A percentile compares a stretch with the other conserved stretches of the same genome.
phyloP scores from a whole-genome alignment of 2,329 filamentous ascomycete genomes.

The Hypomyces perniciosus region DNA sequence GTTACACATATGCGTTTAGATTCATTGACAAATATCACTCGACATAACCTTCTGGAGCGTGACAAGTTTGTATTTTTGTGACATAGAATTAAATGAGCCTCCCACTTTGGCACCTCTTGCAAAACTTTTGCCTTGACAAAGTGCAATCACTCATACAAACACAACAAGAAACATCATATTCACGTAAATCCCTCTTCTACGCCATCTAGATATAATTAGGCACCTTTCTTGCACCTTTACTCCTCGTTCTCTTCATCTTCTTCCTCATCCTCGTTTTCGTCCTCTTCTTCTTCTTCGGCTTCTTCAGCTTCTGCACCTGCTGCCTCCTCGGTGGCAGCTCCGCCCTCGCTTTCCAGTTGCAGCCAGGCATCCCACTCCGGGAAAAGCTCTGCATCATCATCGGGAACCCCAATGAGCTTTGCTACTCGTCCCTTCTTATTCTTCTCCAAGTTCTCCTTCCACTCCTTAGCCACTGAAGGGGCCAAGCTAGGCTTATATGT shows the following conservation, averaged over 20 bases:
- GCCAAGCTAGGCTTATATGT: constrained; percentile 87
- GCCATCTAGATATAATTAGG: constrained; percentile 11
- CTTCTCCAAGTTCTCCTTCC: constrained; percentile 82
- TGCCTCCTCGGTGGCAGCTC: constrained; percentile 23
- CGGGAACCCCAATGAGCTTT: constrained; percentile 76
- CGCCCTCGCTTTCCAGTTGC: constrained; percentile 68
- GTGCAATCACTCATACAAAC: constrained; percentile 5
- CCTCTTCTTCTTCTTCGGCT: constrained; percentile 16
- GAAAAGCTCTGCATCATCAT: constrained; percentile 81
- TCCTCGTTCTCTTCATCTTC: constrained; percentile 20
- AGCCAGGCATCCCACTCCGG: constrained; percentile 95
- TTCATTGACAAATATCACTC: too few relatives aligned
- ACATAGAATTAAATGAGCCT: constrained; percentile 7
- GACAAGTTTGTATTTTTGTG: too few relatives aligned
- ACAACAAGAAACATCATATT: constrained; percentile 18
- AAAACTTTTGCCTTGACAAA: not conserved
- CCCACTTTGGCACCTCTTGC: constrained; percentile 4
- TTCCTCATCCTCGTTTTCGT: constrained; percentile 17
- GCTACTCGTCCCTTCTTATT: constrained; percentile 79
- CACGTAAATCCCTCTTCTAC: constrained; percentile 15
- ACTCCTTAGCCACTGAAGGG: constrained; percentile 60
- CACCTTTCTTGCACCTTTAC: constrained; percentile 16
- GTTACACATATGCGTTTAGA: too few relatives aligned
- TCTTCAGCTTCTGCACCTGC: constrained; percentile 15
- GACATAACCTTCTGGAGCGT: too few relatives aligned